Base-by-base conservation (phyloP, 2,329 filamentous ascomycete species). In the Dissoconium aciculare region DNA sequence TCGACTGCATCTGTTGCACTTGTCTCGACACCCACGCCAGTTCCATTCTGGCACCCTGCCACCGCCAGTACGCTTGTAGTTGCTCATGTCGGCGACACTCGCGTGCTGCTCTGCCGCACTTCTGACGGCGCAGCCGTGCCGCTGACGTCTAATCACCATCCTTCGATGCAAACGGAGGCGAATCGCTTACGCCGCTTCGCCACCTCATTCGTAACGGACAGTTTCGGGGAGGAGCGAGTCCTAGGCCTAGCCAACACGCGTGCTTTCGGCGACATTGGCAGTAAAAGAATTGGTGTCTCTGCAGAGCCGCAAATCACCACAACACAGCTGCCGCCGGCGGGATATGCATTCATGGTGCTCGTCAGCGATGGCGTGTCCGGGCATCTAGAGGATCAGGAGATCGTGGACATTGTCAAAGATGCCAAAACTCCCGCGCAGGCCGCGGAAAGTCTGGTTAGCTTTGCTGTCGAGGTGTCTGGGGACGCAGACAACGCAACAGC, bases 211-310 rank as follows among this genome's bases (percentile, higher is more conserved):
- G 78, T 93, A 11, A 89, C 87, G 0, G 89, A 98, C 58, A 91
- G 82, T 17, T 98, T 98, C 54, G 89, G 89, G 50, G 89, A 98
- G 58, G 85, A 95, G 58, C 83, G 89, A 44, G 89, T 98, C 55
- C 76, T 76, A 10, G 87, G 89, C 0, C 67, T 98, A 0, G 89
- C 89, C 44, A 98, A 98, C 58, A 91, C 82, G 17, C 79, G 89
- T 16, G 70, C 89, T 3, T 95, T 98, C 52, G 89, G 89, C 15
- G 89, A 98, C 59, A 83, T 94, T 58, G 69, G 70, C 17, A 81
- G 75, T 34, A 98, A 98, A 58, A 78, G 87, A 31, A 77, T 95
- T 31, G 89, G 89, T 15, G 87, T 98, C 9, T 85, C 78, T 3
- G 89, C 89, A 2, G 89, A 98, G 56, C 89, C 89, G 0, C 85